These are phyloP conservation scores for Prunus armeniaca DNA, from an alignment of 306 rosid genomes.

Conservation along the genomic window DNA sequence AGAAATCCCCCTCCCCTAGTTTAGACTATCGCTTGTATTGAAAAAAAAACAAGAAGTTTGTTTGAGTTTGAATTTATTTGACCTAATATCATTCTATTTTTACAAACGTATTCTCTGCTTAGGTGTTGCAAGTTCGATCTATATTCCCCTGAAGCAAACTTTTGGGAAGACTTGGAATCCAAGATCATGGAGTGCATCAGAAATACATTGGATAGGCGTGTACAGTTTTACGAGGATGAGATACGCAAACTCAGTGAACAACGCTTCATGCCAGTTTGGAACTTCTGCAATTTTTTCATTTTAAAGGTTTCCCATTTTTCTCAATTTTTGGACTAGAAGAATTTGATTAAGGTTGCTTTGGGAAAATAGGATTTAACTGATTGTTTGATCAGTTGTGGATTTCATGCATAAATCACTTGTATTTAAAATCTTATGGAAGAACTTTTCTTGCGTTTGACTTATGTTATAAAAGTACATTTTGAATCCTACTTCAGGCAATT, in stretches of 20 bases:
- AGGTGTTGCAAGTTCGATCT: conserved; percentile 97
- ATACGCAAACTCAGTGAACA: conserved; percentile 98
- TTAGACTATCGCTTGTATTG: too few species aligned
- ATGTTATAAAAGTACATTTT: background rate
- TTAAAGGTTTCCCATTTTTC: conserved; percentile 68
- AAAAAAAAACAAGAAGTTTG: too few species aligned
- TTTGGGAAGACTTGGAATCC: conserved; percentile 96
- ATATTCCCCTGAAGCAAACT: conserved; percentile 74
- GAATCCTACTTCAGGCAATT: background rate
- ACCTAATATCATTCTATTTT: background rate
- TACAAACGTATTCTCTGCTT: conserved; percentile 25
- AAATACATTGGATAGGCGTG: conserved; percentile 95
- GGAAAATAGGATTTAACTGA: conserved; percentile 3
- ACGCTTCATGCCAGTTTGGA: conserved; percentile 97
- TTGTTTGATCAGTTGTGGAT: background rate
- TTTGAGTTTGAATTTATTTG: background rate
- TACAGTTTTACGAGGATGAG: conserved; percentile 96
- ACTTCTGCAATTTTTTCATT: conserved; percentile 96
- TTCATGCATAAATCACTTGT: background rate
- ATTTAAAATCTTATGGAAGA: background rate
- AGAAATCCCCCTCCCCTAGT: too few species aligned
- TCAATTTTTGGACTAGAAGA: conserved; percentile 24
- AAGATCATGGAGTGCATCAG: conserved; percentile 86
- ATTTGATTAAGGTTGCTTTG: conserved; percentile 20
- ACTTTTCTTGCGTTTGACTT: background rate